A percentile compares a stretch with the other conserved stretches of the same genome.
phyloP scores from a whole-genome alignment of 805 yeast genomes.

The Yamadazyma laniorum region DNA sequence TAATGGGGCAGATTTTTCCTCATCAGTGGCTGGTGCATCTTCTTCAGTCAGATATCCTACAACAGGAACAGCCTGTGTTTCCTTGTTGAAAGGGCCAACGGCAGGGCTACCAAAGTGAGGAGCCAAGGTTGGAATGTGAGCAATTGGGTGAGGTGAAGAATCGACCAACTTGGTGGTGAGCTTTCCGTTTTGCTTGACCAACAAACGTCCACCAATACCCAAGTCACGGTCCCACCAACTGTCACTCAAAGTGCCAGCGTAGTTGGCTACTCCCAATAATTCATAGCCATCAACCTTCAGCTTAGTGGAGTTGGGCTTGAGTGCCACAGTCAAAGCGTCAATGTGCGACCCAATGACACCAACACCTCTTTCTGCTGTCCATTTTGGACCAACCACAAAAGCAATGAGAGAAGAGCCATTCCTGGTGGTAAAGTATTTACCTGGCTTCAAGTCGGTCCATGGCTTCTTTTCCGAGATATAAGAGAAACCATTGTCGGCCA shows the following conservation, averaged over 20 bases:
- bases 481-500: slow-evolving; percentile 28
- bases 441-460: slow-evolving; percentile 17
- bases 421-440: slow-evolving; percentile 22
- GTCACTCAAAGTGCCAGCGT: slow-evolving; percentile 34
- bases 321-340: slow-evolving; percentile 34
- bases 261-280: slow-evolving; percentile 39
- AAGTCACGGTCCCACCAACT: slow-evolving; percentile 44
- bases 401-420: slow-evolving; percentile 37
- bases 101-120: slow-evolving; percentile 34
- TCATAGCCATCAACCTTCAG: slow-evolving; percentile 30
- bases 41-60: slow-evolving; percentile 31
- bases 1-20: slow-evolving; percentile 62
- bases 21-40: slow-evolving; percentile 52
- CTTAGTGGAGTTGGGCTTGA: slow-evolving; percentile 20
- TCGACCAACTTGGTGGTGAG: slow-evolving; percentile 26
- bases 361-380: slow-evolving; percentile 26
- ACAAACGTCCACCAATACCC: slow-evolving; percentile 40
- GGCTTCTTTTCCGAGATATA: slow-evolving; percentile 24
- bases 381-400: slow-evolving; percentile 35
- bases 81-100: slow-evolving; percentile 29
- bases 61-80: slow-evolving; percentile 41
- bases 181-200: slow-evolving; percentile 25
- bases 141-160: slow-evolving; percentile 37
- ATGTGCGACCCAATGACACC: slow-evolving; percentile 28
- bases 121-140: slow-evolving; percentile 40